phyloP scores from a whole-genome alignment of 2,329 filamentous ascomycete species.

The Alternaria ethzedia region DNA sequence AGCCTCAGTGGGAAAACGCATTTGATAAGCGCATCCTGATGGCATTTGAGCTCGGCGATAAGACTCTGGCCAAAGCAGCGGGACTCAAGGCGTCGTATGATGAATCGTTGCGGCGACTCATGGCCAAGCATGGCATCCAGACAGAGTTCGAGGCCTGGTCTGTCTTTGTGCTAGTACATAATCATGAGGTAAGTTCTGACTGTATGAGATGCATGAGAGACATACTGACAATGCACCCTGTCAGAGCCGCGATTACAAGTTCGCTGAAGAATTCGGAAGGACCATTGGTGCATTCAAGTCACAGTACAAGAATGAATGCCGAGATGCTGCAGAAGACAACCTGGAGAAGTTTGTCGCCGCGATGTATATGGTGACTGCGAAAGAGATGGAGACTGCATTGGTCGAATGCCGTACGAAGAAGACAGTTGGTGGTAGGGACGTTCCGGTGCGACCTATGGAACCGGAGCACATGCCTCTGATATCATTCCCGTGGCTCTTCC shows the following conservation, averaged over 20 bases:
- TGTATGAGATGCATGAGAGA: neutral
- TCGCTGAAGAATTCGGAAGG: constrained; percentile 79
- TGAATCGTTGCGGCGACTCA: constrained; percentile 73
- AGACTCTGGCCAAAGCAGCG: constrained; percentile 64
- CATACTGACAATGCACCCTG: neutral
- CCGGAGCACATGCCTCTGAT: constrained; percentile 77
- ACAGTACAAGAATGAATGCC: constrained; percentile 71
- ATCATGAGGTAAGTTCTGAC: constrained; percentile 57
- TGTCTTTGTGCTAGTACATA: constrained; percentile 79
- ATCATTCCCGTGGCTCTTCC: constrained; percentile 93
- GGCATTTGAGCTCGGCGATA: constrained; percentile 63
- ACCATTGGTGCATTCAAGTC: constrained; percentile 71
- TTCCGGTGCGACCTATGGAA: constrained; percentile 48
- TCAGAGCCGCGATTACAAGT: constrained; percentile 76
- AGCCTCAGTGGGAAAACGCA: constrained; percentile 69
- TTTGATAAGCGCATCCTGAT: constrained; percentile 80
- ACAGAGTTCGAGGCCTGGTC: constrained; percentile 95
- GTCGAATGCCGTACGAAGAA: constrained; percentile 55
- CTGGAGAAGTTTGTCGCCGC: constrained; percentile 79
- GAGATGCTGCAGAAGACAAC: constrained; percentile 64
- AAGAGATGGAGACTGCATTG: constrained; percentile 69
- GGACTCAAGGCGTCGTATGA: constrained; percentile 81
- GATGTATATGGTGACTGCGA: constrained; percentile 83
- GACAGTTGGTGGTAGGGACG: constrained; percentile 47
- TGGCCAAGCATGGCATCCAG: constrained; percentile 81